Evolutionary conservation across 2,329 filamentous ascomycete genomes (phyloP).

Genomic region (Fusarium transvaalense): DNA sequence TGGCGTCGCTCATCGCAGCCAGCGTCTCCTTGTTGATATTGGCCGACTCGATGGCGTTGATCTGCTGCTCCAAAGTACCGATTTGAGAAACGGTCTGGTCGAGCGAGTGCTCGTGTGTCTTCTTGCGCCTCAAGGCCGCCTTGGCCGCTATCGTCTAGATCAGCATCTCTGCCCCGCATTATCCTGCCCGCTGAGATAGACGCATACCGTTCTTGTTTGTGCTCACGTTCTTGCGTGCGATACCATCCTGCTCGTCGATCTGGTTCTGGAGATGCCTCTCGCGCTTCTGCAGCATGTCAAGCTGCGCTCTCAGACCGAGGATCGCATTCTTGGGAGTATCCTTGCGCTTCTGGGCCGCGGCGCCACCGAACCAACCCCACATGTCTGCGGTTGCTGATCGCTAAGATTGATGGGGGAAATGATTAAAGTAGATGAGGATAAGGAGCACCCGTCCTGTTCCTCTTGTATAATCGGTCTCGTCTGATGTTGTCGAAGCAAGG

Average conservation of each 20-base stretch:
- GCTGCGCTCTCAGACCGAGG: slow-evolving; percentile 84
- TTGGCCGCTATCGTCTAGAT: slow-evolving; percentile 76
- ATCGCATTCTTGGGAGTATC: slow-evolving; percentile 98
- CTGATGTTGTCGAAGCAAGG: slow-evolving; percentile 30
- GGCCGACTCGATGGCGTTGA: slow-evolving; percentile 95
- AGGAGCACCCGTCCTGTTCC: slow-evolving; percentile 32
- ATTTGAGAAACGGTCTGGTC: slow-evolving; percentile 93
- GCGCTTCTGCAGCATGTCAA: slow-evolving; percentile 98
- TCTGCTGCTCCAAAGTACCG: slow-evolving; percentile 91
- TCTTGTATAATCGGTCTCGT: slow-evolving; percentile 16
- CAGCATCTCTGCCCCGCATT: slow-evolving; percentile 42
- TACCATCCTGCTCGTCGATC: slow-evolving; percentile 90
- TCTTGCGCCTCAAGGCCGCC: slow-evolving; percentile 91
- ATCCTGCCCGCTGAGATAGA: neutral
- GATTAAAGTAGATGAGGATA: slow-evolving; percentile 3
- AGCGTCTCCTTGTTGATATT: slow-evolving; percentile 99
- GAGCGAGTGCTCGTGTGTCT: slow-evolving; percentile 89
- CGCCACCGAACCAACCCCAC: slow-evolving; percentile 94
- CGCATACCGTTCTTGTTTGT: slow-evolving; percentile 90
- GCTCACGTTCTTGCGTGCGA: slow-evolving; percentile 87
- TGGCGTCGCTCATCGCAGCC: slow-evolving; percentile 91
- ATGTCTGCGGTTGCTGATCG: slow-evolving; percentile 56
- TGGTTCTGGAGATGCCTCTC: slow-evolving; percentile 91
- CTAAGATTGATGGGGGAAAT: slow-evolving; percentile 6
- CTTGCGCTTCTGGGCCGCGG: slow-evolving; percentile 85